A percentile compares a stretch with the other conserved stretches of the same genome.
These are phyloP conservation scores for Phytophthora pisi DNA, from an alignment of 352 stramenopile species.

Conservation along the genomic window DNA sequence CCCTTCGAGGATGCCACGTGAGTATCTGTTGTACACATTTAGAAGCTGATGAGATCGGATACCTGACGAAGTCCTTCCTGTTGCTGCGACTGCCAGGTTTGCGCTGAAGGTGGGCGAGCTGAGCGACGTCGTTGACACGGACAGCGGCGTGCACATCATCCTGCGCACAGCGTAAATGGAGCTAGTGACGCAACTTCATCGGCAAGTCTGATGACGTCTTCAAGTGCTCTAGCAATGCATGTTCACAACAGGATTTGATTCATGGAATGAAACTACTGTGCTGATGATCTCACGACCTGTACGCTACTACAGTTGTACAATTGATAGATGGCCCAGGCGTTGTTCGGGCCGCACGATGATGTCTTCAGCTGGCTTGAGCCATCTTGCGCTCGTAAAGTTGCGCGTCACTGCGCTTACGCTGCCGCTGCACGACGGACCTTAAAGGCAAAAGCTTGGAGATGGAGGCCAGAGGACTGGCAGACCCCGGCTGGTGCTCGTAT, in stretches of 20 bases:
- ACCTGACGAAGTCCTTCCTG: neutral
- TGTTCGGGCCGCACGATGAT: neutral
- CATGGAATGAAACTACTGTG: slow-evolving; percentile 17
- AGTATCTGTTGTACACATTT: neutral
- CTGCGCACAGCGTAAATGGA: slow-evolving; percentile 82
- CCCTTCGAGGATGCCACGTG: slow-evolving; percentile 91
- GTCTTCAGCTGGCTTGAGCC: slow-evolving; percentile 12
- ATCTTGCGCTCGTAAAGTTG: slow-evolving; percentile 17
- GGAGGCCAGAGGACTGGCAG: neutral
- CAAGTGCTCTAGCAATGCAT: neutral
- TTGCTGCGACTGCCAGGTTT: slow-evolving; percentile 59
- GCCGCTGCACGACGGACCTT: slow-evolving; percentile 10
- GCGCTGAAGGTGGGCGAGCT: slow-evolving; percentile 92
- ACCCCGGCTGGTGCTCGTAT: neutral
- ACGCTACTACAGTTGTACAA: slow-evolving; percentile 4
- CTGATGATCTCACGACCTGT: slow-evolving; percentile 9
- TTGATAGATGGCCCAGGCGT: slow-evolving; percentile 1
- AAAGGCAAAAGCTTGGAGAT: slow-evolving; percentile 17
- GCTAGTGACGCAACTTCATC: neutral
- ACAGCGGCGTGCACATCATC: slow-evolving; percentile 98
- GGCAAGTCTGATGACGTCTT: neutral
- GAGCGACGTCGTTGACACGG: slow-evolving; percentile 94
- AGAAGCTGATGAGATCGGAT: neutral
- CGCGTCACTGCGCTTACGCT: slow-evolving; percentile 5
- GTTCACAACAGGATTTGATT: slow-evolving; percentile 1